A percentile compares a stretch with the other conserved stretches of the same genome.
Conservation (phyloP, 2,329 filamentous ascomycete genomes). For the Grosmannia serpens region DNA sequence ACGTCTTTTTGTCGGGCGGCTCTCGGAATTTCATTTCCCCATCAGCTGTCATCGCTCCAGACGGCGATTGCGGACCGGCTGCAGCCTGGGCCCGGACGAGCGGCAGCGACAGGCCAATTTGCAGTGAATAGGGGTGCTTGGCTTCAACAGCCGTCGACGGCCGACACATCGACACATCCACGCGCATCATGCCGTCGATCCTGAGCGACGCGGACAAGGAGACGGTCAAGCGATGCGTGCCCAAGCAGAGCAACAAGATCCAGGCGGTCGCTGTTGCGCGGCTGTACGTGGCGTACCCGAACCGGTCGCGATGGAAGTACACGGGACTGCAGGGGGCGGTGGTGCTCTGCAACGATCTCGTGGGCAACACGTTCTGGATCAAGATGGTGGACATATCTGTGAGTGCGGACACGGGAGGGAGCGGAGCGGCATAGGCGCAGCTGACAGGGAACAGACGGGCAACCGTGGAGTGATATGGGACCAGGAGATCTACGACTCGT, state of each 20-base stretch:
- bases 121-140: no score
- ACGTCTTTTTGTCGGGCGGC: no score
- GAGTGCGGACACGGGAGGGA: constrained; percentile 21
- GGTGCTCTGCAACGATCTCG: constrained; percentile 84
- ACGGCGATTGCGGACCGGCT: no score
- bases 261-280: constrained; percentile 87
- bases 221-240: constrained; percentile 87
- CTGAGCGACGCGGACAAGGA: constrained; percentile 91
- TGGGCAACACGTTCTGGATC: constrained; percentile 93
- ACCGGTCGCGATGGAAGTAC: constrained; percentile 80
- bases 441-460: constrained; percentile 28
- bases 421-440: not conserved
- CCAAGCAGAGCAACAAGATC: constrained; percentile 94
- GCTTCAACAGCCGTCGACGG: no score
- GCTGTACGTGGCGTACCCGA: constrained; percentile 86
- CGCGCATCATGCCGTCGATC: constrained; percentile 45
- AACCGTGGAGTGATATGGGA: constrained; percentile 88
- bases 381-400: constrained; percentile 97
- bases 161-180: not conserved
- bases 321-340: constrained; percentile 86
- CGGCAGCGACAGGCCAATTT: no score
- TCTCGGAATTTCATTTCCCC: no score
- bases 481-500: constrained; percentile 93
- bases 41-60: no score
- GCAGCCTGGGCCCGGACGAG: no score